Conservation (phyloP, 2,329 filamentous ascomycete species). For the Salinomyces thailandicus region DNA sequence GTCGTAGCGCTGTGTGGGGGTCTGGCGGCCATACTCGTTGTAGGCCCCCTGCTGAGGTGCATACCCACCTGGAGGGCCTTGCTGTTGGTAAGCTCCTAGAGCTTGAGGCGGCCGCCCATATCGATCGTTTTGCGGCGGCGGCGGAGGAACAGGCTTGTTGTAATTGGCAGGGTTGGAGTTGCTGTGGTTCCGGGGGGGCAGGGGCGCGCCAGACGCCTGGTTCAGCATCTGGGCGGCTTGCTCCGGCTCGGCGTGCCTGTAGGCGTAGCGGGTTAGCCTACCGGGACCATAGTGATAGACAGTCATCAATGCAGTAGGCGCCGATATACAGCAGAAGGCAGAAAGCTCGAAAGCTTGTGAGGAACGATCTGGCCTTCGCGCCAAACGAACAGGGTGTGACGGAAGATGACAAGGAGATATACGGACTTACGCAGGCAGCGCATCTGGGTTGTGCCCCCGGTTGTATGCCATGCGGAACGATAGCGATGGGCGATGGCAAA, state of each 20-base stretch:
- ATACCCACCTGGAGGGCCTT: constrained; percentile 29
- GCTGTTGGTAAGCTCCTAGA: constrained; percentile 17
- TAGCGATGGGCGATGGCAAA: no score
- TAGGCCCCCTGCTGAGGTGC: constrained; percentile 20
- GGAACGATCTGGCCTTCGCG: no score
- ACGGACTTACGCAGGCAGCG: constrained; percentile 69
- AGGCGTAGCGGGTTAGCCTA: constrained; percentile 13
- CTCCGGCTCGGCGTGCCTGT: constrained; percentile 65
- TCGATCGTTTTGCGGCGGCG: constrained; percentile 27
- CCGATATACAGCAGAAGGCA: constrained; percentile 1
- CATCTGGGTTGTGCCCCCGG: constrained; percentile 83
- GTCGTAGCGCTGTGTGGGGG: constrained; percentile 25
- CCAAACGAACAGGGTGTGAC: constrained; percentile 1
- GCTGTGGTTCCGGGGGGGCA: constrained; percentile 17
- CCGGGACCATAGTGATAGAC: constrained; percentile 1
- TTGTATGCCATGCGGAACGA: constrained; percentile 75
- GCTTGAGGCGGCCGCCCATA: constrained; percentile 24
- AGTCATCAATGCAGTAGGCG: constrained; percentile 1
- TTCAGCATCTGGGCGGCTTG: constrained; percentile 35
- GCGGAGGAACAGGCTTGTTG: constrained; percentile 33
- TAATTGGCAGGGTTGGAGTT: constrained; percentile 24
- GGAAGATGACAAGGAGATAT: constrained; percentile 2
- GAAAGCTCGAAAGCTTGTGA: background rate
- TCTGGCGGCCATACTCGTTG: constrained; percentile 22
- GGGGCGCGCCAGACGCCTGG: constrained; percentile 9